phyloP scores from a whole-genome alignment of 2,329 filamentous ascomycete species.

The Coniochaeta sp. region DNA sequence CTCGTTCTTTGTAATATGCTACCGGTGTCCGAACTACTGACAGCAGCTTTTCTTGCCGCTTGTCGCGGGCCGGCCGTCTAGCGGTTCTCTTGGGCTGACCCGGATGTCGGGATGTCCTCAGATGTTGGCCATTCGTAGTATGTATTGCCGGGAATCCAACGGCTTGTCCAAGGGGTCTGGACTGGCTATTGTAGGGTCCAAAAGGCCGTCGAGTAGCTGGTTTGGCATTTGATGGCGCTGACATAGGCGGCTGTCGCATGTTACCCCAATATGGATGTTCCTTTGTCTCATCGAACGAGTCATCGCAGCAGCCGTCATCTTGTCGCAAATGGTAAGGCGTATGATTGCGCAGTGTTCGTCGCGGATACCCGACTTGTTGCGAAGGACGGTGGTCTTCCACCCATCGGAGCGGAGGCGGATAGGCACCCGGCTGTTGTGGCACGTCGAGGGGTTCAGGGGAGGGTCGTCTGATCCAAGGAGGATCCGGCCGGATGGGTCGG shows the following conservation, averaged over 20 bases:
- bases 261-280: not conserved
- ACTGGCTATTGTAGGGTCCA: not conserved
- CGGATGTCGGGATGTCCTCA: not conserved
- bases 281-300: not conserved
- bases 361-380: not conserved
- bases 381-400: not conserved
- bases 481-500: not conserved
- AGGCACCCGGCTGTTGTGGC: not conserved
- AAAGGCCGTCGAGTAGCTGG: not conserved
- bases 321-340: conserved; percentile 3
- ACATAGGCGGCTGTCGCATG: not conserved
- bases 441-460: not conserved
- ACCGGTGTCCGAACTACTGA: not conserved
- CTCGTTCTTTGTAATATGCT: not conserved
- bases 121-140: not conserved
- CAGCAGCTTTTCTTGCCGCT: not conserved
- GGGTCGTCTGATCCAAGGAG: not conserved
- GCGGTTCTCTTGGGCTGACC: not conserved
- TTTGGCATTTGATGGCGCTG: not conserved
- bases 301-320: not conserved
- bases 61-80: not conserved
- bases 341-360: not conserved
- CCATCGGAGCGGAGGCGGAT: not conserved
- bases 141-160: not conserved
- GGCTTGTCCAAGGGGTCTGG: not conserved